Evolutionary conservation across 73 alveolate genomes (phyloP), one percentile per base, ranked within the genome.

Genomic region (Symbiodinium natans): DNA sequence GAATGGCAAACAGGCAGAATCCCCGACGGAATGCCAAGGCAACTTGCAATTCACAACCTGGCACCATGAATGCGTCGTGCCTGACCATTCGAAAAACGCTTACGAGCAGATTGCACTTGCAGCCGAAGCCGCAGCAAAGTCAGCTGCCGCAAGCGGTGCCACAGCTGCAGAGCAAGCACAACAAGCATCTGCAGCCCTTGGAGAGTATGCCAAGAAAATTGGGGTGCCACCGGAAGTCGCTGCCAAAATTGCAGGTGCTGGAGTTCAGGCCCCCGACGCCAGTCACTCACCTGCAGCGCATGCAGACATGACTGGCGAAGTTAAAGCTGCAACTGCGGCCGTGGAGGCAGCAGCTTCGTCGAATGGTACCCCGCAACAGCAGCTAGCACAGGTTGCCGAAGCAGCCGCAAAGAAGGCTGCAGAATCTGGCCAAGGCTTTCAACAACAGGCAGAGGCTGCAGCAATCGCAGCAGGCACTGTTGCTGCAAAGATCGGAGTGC

Each of bases 11-110:
- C 54, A 43, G 39, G 95, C 21, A 0, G 88, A 90, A 38, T 41
- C 88, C 1, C 97, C 97, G 17, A 41, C 21, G 39, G 97, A 90
- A 41, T 90, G 97, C n/a, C 31, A 41, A 59, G 97, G 97, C 77
- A 33, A 71, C 38, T 41, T 90, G 87, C 31, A 42, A 75, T 90
- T 90, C 52, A 90, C 97, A 21, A 90, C 97, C 2, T 90, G 97
- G 97, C 97, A 90, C 39, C 97, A 90, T 33, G 97, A 90, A 23
- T 90, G 97, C 29, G 88, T 90, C 38, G 97, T 90, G 77, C 97
- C 97, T 3, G 36, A 41, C 29, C 75, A 90, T 25, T 90, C 97
- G 68, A 17, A 41, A 38, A 90, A 56, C 39, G n/a, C 80, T 33
- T 33, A 68, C 39, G n/a, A 90, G 52, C 77, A 73, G 88, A 23